A percentile compares a stretch with the other conserved stretches of the same genome.
Conservation (phyloP, 2,329 filamentous ascomycete species). For the Pseudogymnoascus verrucosus region DNA sequence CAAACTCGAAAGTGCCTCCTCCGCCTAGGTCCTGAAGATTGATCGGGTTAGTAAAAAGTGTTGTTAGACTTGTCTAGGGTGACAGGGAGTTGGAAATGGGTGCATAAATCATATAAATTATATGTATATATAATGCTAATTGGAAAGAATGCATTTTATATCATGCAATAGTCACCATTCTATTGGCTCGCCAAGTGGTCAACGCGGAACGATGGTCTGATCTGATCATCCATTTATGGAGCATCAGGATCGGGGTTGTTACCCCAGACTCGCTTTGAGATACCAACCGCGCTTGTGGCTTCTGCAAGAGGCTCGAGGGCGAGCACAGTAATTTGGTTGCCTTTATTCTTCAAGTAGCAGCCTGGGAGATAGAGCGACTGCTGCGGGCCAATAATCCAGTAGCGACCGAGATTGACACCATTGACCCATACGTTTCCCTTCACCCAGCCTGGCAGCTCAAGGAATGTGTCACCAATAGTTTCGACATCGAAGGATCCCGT, state of each 20-base stretch:
- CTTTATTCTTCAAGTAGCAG: slow-evolving; percentile 27
- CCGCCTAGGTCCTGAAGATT: no score
- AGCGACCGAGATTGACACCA: slow-evolving; percentile 37
- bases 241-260: slow-evolving; percentile 28
- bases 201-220: not conserved
- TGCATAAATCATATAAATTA: no score
- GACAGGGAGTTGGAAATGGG: no score
- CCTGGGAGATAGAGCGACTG: slow-evolving; percentile 41
- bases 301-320: slow-evolving; percentile 35
- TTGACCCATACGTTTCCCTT: slow-evolving; percentile 42
- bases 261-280: slow-evolving; percentile 24
- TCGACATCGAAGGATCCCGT: slow-evolving; percentile 26
- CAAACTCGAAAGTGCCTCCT: no score
- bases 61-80: no score
- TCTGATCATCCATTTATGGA: not conserved
- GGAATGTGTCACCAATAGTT: slow-evolving; percentile 30
- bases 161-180: not conserved
- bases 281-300: slow-evolving; percentile 16
- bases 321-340: slow-evolving; percentile 36
- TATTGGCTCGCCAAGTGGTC: not conserved
- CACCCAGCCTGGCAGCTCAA: slow-evolving; percentile 33
- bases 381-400: slow-evolving; percentile 41
- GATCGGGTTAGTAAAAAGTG: no score
- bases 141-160: not conserved
- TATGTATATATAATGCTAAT: not conserved